Base-by-base conservation (phyloP, 2,329 filamentous ascomycete species). In the Nemania serpens region DNA sequence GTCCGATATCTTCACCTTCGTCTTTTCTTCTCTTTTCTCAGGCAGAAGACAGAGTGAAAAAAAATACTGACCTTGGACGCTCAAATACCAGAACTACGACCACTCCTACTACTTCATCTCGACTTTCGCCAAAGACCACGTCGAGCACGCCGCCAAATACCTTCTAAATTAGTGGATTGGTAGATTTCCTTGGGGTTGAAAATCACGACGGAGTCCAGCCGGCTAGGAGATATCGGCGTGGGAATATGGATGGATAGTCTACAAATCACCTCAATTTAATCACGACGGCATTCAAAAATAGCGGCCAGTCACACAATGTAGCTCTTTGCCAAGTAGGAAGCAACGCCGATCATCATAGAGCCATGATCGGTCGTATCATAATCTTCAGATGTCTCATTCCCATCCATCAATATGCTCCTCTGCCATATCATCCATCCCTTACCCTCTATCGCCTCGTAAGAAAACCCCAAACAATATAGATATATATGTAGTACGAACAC, bases 61-160 rank as follows among this genome's bases (percentile, higher is more conserved):
- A 39, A 46, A 46, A 46, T 12, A 10, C n/a, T n/a, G n/a, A n/a
- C n/a, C n/a, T n/a, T n/a, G n/a, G n/a, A n/a, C n/a, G n/a, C n/a
- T n/a, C n/a, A n/a, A n/a, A n/a, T n/a, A 17, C 12, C 73, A 91
- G 79, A 93, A 88, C 64, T 98, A 99, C 74, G 95, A 99, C 76
- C 95, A 99, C 79, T 96, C 92, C 64, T 99, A 99, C 80, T 99
- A 88, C 78, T 97, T 97, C 78, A 96, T 99, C 82, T 89, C 93
- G 37, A 88, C 87, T 15, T 99, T 99, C 75, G 86, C 89, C 45
- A 89, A 91, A 71, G 93, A 98, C 70, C 95, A 99, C 77, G 84
- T 98, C 68, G 88, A 91, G 71, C 92, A 96, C 78, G 93, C 93
- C 62, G 94, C 93, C 67, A 97, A 95, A 82, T 88, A 92, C 74